phyloP scores from a whole-genome alignment of 164 flowering plant species.

The Magnolia changhungtana region DNA sequence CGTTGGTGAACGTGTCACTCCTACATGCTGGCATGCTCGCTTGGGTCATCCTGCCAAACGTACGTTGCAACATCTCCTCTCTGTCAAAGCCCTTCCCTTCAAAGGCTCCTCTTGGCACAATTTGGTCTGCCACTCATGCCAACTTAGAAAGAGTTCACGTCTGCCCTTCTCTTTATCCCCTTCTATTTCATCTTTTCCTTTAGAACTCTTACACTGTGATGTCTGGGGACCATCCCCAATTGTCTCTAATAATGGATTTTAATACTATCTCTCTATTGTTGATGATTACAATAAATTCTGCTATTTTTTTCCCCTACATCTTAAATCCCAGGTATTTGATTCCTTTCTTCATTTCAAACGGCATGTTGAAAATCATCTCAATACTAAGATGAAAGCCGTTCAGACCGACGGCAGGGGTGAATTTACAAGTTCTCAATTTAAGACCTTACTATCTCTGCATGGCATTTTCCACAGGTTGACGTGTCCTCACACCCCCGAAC shows the following conservation, averaged over 20 bases:
- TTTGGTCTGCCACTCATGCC: not conserved
- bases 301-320: not conserved
- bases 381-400: not conserved
- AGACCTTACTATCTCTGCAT: not conserved
- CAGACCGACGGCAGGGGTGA: not conserved
- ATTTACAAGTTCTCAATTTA: not conserved
- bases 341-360: not conserved
- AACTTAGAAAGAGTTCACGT: not conserved
- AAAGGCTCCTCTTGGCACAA: not conserved
- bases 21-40: not conserved
- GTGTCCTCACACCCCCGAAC: not conserved
- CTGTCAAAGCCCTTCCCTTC: not conserved
- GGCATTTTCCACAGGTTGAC: not conserved
- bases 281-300: not conserved
- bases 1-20: not conserved
- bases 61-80: not conserved
- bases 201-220: not conserved
- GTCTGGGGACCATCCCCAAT: conserved; percentile 6
- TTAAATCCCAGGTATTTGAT: not conserved
- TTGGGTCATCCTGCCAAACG: conserved; percentile 1
- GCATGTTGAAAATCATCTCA: not conserved
- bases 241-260: not conserved
- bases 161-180: not conserved
- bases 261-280: not conserved
- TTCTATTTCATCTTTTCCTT: not conserved